phyloP scores from a whole-genome alignment of 2,329 filamentous ascomycete species.

The Macrophomina pseudophaseolina region DNA sequence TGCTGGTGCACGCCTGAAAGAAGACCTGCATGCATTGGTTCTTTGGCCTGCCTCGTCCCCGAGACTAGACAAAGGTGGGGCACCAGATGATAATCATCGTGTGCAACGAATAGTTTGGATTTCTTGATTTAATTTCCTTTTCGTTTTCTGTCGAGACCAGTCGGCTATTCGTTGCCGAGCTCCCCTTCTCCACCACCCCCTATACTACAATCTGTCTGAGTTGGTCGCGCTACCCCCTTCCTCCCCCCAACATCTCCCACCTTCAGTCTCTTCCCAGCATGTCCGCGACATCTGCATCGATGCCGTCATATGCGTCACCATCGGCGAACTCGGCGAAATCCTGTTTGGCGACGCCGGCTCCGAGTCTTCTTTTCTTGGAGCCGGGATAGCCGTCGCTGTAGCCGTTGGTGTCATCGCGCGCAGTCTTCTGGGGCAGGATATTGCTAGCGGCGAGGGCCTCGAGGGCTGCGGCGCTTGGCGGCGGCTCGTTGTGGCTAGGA shows the following conservation, averaged over 20 bases:
- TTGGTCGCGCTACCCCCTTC: background rate
- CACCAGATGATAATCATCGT: background rate
- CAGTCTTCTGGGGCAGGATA: slow-evolving; percentile 24
- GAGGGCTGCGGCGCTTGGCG: background rate
- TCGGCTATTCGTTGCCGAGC: slow-evolving; percentile 1
- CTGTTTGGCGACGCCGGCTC: slow-evolving; percentile 32
- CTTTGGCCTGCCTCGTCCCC: too few relatives aligned
- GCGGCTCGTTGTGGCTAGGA: slow-evolving; percentile 12
- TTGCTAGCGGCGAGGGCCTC: slow-evolving; percentile 1
- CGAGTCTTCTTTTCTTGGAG: slow-evolving; percentile 47
- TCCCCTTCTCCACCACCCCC: background rate
- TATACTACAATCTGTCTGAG: background rate
- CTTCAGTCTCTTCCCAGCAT: slow-evolving; percentile 53
- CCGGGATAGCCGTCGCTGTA: slow-evolving; percentile 26
- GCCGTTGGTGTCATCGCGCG: slow-evolving; percentile 27
- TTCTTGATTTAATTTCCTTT: background rate
- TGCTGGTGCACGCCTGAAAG: too few relatives aligned
- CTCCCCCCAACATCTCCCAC: background rate
- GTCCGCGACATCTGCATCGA: slow-evolving; percentile 67
- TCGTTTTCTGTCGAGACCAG: background rate
- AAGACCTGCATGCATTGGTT: too few relatives aligned
- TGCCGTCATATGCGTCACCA: slow-evolving; percentile 59
- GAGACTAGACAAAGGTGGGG: too few relatives aligned
- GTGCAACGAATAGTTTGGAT: background rate
- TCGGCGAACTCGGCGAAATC: slow-evolving; percentile 46